Evolutionary conservation across 306 rosid species (phyloP).

Genomic region (Cercis canadensis): DNA sequence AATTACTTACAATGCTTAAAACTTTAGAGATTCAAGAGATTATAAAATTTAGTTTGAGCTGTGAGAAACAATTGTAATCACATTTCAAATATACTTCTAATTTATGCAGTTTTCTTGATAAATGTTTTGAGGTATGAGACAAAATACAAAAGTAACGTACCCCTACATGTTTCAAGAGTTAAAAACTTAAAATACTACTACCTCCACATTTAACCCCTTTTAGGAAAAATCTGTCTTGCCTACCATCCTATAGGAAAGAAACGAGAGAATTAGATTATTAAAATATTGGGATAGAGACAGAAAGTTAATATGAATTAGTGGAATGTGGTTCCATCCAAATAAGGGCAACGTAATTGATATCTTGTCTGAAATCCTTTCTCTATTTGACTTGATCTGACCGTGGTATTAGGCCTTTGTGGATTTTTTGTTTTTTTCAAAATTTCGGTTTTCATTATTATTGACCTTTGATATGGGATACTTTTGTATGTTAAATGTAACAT

Average conservation of each 20-base stretch:
- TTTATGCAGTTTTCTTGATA: slow-evolving; percentile 14
- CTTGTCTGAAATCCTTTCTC: neutral
- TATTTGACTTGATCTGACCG: slow-evolving; percentile 3
- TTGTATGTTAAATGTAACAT: slow-evolving; percentile 30
- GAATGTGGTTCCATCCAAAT: neutral
- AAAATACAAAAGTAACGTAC: neutral
- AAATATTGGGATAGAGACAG: too few relatives aligned
- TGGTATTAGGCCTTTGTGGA: slow-evolving; percentile 11
- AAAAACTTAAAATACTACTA: too few relatives aligned
- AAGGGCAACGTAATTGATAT: slow-evolving; percentile 12
- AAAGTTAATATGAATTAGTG: slow-evolving; percentile 11
- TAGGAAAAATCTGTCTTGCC: slow-evolving; percentile 1
- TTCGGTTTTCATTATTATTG: neutral
- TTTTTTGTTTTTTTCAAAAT: slow-evolving; percentile 1
- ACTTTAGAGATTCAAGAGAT: neutral
- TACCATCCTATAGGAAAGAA: too few relatives aligned
- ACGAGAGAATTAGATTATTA: too few relatives aligned
- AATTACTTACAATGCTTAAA: neutral
- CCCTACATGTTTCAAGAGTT: slow-evolving; percentile 3
- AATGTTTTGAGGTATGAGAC: neutral
- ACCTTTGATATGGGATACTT: slow-evolving; percentile 9
- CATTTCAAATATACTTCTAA: slow-evolving; percentile 1
- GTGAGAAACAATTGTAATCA: neutral
- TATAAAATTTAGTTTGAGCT: neutral
- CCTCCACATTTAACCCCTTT: slow-evolving; percentile 3